Base-by-base conservation (phyloP, 2,329 filamentous ascomycete genomes). In the Davidsoniella eucalypti region DNA sequence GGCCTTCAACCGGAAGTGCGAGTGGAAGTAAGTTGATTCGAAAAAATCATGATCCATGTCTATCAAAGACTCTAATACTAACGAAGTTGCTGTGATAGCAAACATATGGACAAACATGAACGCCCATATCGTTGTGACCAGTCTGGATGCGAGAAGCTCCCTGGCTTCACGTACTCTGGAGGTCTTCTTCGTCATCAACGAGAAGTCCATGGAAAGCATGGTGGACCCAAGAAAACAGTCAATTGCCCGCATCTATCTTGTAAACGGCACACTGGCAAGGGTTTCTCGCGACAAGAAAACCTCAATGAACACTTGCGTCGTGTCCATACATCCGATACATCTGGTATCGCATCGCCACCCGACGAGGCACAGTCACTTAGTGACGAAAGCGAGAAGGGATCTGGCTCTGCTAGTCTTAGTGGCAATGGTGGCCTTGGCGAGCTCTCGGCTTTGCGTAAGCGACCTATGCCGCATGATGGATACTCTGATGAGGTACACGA, bases 71-170 rank as follows among this genome's bases (percentile, higher is more conserved):
- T 33, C 6, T 44, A 4, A 26, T 12, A 26, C 44, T 52, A 21
- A 44, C 36, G 40, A 38, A 10, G 2, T n/a, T 18, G 26, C 51
- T 37, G 16, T 17, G 3, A 5, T 56, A 94, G 87, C 62, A 95
- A 96, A 68, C 90, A 96, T 63, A 95, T 95, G 88, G 90, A 96
- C 67, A 94, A 94, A 63, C 90, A 96, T 63, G 87, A 94, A 58
- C 76, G 90, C 10, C 90, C 90, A 1, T 96, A 95, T 62, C 84
- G 87, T 59, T 96, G 90, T 64, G 72, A 70, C 18, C 80, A 82
- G 41, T 73, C 77, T n/a, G 84, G 83, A 37, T 95, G 90, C 64
- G 86, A 90, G 59, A 94, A 94, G 59, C 75, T 94, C 0, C 84
- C 85, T 48, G 90, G 90, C 1, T 96, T 96, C 64, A 96, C 90